Base-by-base conservation (phyloP, 257 asterid species). In the Solanum lycopersicoides region DNA sequence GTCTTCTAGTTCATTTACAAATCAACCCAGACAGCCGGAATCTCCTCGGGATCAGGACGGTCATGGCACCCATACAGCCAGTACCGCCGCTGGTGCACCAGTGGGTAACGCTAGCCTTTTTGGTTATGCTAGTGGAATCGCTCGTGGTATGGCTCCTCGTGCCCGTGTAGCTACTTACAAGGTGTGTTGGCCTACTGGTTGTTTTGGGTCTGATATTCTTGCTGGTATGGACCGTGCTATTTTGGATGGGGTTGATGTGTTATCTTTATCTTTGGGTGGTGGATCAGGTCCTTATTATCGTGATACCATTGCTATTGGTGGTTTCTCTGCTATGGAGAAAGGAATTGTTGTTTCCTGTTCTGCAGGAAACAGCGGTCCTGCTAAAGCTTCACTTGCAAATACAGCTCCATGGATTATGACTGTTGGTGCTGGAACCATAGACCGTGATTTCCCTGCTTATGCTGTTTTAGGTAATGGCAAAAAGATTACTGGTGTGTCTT, bases 321-420 rank as follows among this genome's bases (percentile, higher is more conserved):
- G 91, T 16, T 92, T 91, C 66, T 20, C 92, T 32, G 94, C 94
- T 1, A 89, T 90, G 83, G 91, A 89, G 85, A 91, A 30, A 65
- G 93, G 94, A 4, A 91, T 92, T 6, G 53, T 91, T 37, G 94
- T 92, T 32, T 91, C 93, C 0, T 92, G 94, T 53, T 91, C 93
- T 6, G 94, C 94, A 25, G 94, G 94, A 18, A 92, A 92, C 23
- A 88, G 91, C 50, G 94, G 94, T 2, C 94, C 94, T 9, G 82
- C 87, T 3, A 91, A 83, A 77, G 86, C 91, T 9, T 89, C 92
- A 2, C 60, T 92, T 28, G 94, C 93, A 5, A 92, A 92, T 85
- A 84, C 89, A 14, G 94, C 93, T 41, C 94, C 94, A 1, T 92
- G 94, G 94, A 92, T 91, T 20, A 90, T 91, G 91, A 92, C 94